Percentiles rank a stretch among this genome's conserved stretches.
These are phyloP conservation scores for Triglochin maritima DNA, from an alignment of 106 monocot genomes.

Conservation along the genomic window DNA sequence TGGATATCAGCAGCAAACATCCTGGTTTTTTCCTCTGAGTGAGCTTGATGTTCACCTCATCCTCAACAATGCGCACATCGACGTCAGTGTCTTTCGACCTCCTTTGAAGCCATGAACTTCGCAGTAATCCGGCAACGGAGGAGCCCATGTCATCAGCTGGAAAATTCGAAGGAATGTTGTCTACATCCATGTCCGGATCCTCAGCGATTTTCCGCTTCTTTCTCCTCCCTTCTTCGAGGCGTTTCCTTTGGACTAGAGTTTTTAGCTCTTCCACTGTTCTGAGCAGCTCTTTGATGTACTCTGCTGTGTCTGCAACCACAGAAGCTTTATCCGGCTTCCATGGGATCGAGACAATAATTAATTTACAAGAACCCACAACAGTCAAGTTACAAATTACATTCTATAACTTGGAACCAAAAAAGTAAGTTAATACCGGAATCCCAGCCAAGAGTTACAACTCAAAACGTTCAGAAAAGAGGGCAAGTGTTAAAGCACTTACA, in stretches of 20 bases:
- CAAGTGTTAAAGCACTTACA: too few relatives aligned
- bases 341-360: neutral
- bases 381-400: neutral
- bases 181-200: conserved; percentile 8
- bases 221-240: conserved; percentile 6
- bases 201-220: neutral
- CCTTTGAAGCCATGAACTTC: conserved; percentile 80
- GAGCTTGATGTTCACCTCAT: conserved; percentile 78
- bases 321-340: conserved; percentile 65
- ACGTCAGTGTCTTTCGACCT: conserved; percentile 41
- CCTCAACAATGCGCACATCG: conserved; percentile 81
- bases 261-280: conserved; percentile 62
- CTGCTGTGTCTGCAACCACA: conserved; percentile 55
- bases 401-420: too few relatives aligned
- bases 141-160: conserved; percentile 1
- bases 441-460: too few relatives aligned
- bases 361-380: neutral
- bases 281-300: conserved; percentile 76
- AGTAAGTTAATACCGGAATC: too few relatives aligned
- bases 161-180: conserved; percentile 25
- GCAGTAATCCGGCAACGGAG: conserved; percentile 4
- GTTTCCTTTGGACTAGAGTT: conserved; percentile 41
- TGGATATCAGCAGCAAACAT: conserved; percentile 32
- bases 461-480: too few relatives aligned
- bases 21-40: conserved; percentile 29